Base-by-base conservation (phyloP, 2,329 filamentous ascomycete genomes). In the Cladosporium sp. region DNA sequence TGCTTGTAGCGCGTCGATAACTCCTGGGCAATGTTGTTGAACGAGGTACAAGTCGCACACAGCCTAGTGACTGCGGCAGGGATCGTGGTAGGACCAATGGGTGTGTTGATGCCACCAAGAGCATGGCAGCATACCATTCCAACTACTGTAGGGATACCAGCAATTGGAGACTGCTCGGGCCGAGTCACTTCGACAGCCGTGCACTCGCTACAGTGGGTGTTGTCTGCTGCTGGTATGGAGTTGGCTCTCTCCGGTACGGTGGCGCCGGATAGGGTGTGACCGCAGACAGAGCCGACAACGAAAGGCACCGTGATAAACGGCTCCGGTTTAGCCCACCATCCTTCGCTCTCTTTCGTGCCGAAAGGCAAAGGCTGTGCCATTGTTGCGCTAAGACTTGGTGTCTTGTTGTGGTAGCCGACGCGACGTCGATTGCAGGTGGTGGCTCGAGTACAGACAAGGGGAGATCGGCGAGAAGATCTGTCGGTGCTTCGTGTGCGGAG, bases 21-120 rank as follows among this genome's bases (percentile, higher is more conserved):
- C 30, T 55, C 18, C 2, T 34, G 18, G 32, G 52, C 15, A 18
- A 34, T 34, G 12, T 55, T n/a, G 18, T 6, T 21, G 28, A 12
- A 55, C 8, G 28, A 18, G 52, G 26, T 14, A 18, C 52, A 34
- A 32, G 28, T 55, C 28, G 52, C 18, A 18, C 52, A 55, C n/a
- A 58, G 55, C n/a, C 3, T 26, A 12, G 55, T 41, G 55, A 14
- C 55, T 28, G 55, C 30, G 34, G 55, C 55, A 4, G 32, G n/a
- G 21, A 58, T 41, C 30, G 55, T 58, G 12, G n/a, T 41, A 18
- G 55, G 34, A n/a, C 55, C 55, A 21, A 58, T 58, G 34, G 32
- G 32, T 15, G 55, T 58, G n/a, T 15, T 41, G n/a, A 21, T n/a
- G n/a, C 55, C 55, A 24, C 30, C 11, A 3, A 58, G 55, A 21